Evolutionary conservation across 2,329 filamentous ascomycete genomes (phyloP).

Genomic region (Nemania diffusa): DNA sequence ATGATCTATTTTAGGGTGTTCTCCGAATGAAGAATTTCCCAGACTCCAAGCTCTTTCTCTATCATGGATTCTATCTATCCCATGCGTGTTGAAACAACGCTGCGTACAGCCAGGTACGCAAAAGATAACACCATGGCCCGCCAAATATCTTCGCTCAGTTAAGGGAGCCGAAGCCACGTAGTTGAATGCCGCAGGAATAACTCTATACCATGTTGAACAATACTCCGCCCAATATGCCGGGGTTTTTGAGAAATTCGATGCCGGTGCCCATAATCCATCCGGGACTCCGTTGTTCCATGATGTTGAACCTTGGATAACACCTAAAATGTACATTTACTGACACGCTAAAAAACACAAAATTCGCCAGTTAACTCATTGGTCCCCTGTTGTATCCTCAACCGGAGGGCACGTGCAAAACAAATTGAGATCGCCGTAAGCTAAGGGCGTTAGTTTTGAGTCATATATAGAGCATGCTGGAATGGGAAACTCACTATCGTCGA

Average conservation of each 20-base stretch:
- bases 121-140: slow-evolving; percentile 10
- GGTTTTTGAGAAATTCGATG: slow-evolving; percentile 8
- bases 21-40: not conserved
- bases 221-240: slow-evolving; percentile 15
- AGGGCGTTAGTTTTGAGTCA: slow-evolving; percentile 1
- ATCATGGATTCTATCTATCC: slow-evolving; percentile 20
- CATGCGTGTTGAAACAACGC: slow-evolving; percentile 33
- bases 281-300: slow-evolving; percentile 34
- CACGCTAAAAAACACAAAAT: not conserved
- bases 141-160: slow-evolving; percentile 31
- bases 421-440: slow-evolving; percentile 90
- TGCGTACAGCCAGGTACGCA: slow-evolving; percentile 7
- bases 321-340: slow-evolving; percentile 21
- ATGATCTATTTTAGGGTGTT: slow-evolving; percentile 4
- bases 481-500: slow-evolving; percentile 80
- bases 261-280: slow-evolving; percentile 20
- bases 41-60: slow-evolving; percentile 10
- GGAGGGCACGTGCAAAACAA: slow-evolving; percentile 95
- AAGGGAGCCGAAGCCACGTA: slow-evolving; percentile 35
- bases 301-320: slow-evolving; percentile 35
- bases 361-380: slow-evolving; percentile 12
- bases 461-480: not conserved
- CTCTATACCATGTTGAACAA: slow-evolving; percentile 34
- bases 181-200: slow-evolving; percentile 33
- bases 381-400: slow-evolving; percentile 71